A percentile compares a stretch with the other conserved stretches of the same genome.
Evolutionary conservation across 176 grass and related monocot species (phyloP).

Genomic region (Pontederia crassipes): DNA sequence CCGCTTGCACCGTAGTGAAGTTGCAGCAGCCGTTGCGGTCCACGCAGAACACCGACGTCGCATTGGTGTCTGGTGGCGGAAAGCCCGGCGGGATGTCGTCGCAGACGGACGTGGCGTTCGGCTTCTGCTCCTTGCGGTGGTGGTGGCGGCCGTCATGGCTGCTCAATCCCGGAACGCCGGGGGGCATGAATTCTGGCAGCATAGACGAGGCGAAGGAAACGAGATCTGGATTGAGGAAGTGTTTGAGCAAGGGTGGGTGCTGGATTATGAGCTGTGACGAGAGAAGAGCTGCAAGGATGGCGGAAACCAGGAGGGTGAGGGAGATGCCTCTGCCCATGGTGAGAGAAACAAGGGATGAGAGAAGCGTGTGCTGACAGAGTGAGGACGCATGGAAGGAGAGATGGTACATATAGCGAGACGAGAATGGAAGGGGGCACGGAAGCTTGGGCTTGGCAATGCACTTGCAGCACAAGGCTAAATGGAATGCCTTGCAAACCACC

Average conservation of each 20-base stretch:
- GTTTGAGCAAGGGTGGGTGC: slow-evolving; percentile 9
- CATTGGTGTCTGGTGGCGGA: slow-evolving; percentile 33
- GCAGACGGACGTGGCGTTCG: slow-evolving; percentile 24
- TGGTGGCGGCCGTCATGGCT: slow-evolving; percentile 1
- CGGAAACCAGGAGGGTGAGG: slow-evolving; percentile 13
- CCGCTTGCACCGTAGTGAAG: slow-evolving; percentile 62
- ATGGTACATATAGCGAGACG: not conserved
- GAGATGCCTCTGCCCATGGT: slow-evolving; percentile 19
- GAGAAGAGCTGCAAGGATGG: slow-evolving; percentile 25
- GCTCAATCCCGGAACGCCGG: not conserved
- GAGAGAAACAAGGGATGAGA: not conserved
- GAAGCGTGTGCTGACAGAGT: too few relatives aligned
- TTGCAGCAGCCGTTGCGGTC: slow-evolving; percentile 65
- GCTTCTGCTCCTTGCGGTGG: not conserved
- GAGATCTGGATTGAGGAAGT: slow-evolving; percentile 3
- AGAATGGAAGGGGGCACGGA: too few relatives aligned
- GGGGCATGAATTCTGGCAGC: not conserved
- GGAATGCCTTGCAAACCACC: slow-evolving; percentile 74
- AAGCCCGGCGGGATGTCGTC: slow-evolving; percentile 59
- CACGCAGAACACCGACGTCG: slow-evolving; percentile 40
- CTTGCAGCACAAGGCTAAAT: slow-evolving; percentile 44
- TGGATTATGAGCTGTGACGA: slow-evolving; percentile 14
- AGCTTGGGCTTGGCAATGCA: not conserved
- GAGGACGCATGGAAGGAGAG: not conserved
- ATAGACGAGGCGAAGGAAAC: slow-evolving; percentile 6